These are phyloP conservation scores for Trichoderma semiorbis DNA, from an alignment of 2,329 filamentous ascomycete species.

Conservation along the genomic window DNA sequence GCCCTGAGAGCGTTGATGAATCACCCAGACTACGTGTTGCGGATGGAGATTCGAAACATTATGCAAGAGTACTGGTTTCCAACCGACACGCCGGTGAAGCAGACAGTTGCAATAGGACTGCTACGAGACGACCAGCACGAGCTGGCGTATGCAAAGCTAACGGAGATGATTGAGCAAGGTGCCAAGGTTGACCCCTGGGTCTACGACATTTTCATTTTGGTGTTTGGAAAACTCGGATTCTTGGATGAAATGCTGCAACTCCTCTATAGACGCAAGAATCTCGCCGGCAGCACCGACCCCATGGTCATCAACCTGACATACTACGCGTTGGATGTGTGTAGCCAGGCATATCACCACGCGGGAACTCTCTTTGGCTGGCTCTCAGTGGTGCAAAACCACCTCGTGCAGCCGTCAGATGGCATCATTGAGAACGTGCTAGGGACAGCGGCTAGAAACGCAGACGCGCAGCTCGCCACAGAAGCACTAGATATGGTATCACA, in stretches of 20 bases:
- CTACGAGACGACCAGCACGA: constrained; percentile 82
- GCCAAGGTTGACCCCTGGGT: constrained; percentile 66
- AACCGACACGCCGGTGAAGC: constrained; percentile 54
- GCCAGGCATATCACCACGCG: constrained; percentile 58
- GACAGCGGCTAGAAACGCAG: constrained; percentile 65
- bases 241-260: constrained; percentile 73
- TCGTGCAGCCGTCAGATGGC: constrained; percentile 51
- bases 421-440: constrained; percentile 67
- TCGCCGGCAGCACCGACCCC: constrained; percentile 33
- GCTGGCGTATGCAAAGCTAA: constrained; percentile 68
- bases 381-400: constrained; percentile 49
- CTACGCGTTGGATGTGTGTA: constrained; percentile 73
- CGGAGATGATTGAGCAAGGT: constrained; percentile 58
- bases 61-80: constrained; percentile 68
- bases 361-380: constrained; percentile 71
- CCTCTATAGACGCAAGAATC: constrained; percentile 52
- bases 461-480: constrained; percentile 65
- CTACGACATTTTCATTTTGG: constrained; percentile 72
- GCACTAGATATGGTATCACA: constrained; percentile 53
- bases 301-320: constrained; percentile 58
- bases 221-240: constrained; percentile 67
- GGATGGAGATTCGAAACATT: constrained; percentile 65
- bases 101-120: constrained; percentile 68
- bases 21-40: constrained; percentile 80
- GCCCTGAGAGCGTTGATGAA: constrained; percentile 70